phyloP scores from a whole-genome alignment of 257 asterid species.

The Solanum neorickii region DNA sequence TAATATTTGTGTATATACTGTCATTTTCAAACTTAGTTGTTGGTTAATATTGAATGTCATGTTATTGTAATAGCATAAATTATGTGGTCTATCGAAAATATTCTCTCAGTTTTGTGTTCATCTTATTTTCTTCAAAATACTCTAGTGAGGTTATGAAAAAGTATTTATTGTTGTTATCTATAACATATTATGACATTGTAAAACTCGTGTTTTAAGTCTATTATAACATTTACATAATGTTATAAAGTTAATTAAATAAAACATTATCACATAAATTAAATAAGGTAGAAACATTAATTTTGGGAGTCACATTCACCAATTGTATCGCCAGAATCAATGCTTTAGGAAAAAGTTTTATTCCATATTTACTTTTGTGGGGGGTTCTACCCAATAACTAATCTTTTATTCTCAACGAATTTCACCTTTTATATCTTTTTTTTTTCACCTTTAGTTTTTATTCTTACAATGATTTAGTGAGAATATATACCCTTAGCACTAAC shows the following conservation, averaged over 20 bases:
- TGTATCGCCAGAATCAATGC: neutral
- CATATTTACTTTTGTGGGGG: neutral
- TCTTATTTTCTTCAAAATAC: neutral
- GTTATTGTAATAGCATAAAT: neutral
- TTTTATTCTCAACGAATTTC: neutral
- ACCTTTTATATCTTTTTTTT: neutral
- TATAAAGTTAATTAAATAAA: neutral
- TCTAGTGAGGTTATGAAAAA: neutral
- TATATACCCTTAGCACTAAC: neutral
- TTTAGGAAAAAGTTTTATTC: neutral
- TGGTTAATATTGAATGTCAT: neutral
- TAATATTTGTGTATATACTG: neutral
- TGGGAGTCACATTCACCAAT: neutral
- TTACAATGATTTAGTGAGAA: neutral
- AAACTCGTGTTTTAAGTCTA: neutral
- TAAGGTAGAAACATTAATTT: neutral
- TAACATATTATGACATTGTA: neutral
- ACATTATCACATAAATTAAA: neutral
- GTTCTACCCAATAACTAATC: neutral
- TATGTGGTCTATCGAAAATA: neutral
- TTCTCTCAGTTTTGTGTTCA: neutral
- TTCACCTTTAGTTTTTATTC: neutral
- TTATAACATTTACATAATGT: neutral
- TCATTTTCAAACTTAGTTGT: neutral
- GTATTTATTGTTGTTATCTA: neutral